Base-by-base conservation (phyloP, 179 eudicot genomes). In the Beta macrorhiza region DNA sequence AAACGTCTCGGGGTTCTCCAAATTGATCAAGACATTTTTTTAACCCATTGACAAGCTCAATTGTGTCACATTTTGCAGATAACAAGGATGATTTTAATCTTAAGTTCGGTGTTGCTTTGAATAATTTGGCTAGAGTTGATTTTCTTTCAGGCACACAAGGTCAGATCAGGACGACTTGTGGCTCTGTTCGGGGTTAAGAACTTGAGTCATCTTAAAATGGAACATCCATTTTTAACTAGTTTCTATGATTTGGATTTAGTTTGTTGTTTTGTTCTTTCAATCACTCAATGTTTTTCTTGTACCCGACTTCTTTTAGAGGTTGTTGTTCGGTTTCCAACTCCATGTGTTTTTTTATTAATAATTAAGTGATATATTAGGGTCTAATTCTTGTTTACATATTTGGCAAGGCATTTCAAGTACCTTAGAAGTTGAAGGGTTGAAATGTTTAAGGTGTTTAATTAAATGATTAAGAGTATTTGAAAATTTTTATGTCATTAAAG, bases 161-260 rank as follows among this genome's bases (percentile, higher is more conserved):
- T 25, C 83, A 85, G 74, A 75, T 85, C 17, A 79, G 87, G 78
- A 75, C 14, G 62, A 3, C 70, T 42, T 75, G 85, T 51, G 81
- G 81, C 22, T 25, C 17, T 7, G 80, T 78, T 37, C 52, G 67
- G 13, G 32, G 22, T 8, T 58, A 58, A 58, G 14, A 3, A 17
- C 7, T 59, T 59, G 2, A 59, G 32, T 62, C 67, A 57, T 57
- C 53, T 49, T 49, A 5, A 1, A 49, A 49, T 9, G 7, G 53
- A 9, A 9, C 53, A 49, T 49, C 7, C 53, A 6, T 49, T 49
- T 7, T 49, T 9, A 49, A 49, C 53, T 49, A 49, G 53, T 49
- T 49, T 9, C 53, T 49, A 58, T 58, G 17, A 58, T 58, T 17
- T 58, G 22, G 63, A 58, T 58, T 58, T 58, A 13, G 63, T 58